Conservation (phyloP, 2,329 filamentous ascomycete genomes). For the Whalleya microplaca region DNA sequence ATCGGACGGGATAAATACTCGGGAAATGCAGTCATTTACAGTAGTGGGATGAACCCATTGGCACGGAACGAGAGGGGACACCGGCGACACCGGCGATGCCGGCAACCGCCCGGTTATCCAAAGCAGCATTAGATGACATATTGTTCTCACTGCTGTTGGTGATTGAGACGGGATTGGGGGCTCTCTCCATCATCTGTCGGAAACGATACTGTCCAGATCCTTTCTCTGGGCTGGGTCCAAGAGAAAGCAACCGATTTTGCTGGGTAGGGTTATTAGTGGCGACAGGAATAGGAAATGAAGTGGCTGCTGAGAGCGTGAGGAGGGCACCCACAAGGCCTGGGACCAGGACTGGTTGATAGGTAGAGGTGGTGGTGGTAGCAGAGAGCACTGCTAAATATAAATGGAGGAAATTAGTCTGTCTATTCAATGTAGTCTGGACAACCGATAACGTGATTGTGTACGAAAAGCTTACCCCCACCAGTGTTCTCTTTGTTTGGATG, state of each 20-base stretch:
- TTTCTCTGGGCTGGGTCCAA: conserved; percentile 29
- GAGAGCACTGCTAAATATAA: conserved; percentile 4
- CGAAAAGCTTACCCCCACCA: background rate
- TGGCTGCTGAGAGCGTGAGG: background rate
- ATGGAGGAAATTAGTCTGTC: background rate
- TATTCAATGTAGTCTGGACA: background rate
- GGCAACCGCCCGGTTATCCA: background rate
- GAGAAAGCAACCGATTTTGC: background rate
- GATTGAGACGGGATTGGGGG: background rate
- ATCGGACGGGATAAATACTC: background rate
- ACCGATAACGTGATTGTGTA: background rate
- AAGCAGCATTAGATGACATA: too few relatives aligned
- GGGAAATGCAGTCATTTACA: background rate
- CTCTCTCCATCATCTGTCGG: conserved; percentile 24
- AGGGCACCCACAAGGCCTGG: too few relatives aligned
- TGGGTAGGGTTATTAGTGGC: background rate
- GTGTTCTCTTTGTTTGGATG: background rate
- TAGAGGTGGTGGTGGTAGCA: too few relatives aligned
- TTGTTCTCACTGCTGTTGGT: background rate
- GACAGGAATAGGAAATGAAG: too few relatives aligned
- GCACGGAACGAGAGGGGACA: background rate
- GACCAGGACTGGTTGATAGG: too few relatives aligned
- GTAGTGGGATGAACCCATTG: background rate
- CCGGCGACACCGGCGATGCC: background rate
- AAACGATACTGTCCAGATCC: conserved; percentile 35